phyloP scores from a whole-genome alignment of 2,329 filamentous ascomycete species.

The Fusarium protoensiforme region DNA sequence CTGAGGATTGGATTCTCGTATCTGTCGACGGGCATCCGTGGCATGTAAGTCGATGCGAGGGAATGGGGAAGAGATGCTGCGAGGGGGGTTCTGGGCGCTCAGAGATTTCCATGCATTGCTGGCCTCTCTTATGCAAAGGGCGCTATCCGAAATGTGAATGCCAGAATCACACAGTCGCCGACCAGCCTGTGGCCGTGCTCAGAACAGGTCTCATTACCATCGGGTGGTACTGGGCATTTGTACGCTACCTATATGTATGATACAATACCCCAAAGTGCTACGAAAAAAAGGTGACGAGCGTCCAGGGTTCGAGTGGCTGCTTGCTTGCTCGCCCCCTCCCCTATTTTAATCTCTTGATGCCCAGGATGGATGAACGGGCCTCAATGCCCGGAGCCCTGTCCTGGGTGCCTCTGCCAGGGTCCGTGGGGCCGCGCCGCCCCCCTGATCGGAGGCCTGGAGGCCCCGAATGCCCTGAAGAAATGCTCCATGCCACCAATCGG shows the following conservation, averaged over 20 bases:
- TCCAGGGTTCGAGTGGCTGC: conserved; percentile 17
- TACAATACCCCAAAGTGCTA: conserved; percentile 4
- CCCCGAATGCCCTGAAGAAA: conserved; percentile 12
- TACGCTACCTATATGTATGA: conserved; percentile 6
- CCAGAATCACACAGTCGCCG: neutral
- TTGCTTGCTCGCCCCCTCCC: conserved; percentile 3
- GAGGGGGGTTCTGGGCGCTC: conserved; percentile 1
- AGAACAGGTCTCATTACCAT: conserved; percentile 1
- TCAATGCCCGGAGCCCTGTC: neutral
- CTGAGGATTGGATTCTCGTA: conserved; percentile 17
- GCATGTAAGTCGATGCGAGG: neutral
- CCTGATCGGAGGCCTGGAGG: conserved; percentile 17
- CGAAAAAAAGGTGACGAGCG: conserved; percentile 17
- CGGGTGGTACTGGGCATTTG: neutral
- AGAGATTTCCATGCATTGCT: conserved; percentile 26
- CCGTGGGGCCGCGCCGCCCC: conserved; percentile 3
- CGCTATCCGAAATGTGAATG: neutral
- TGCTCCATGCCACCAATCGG: conserved; percentile 40
- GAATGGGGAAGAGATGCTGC: neutral
- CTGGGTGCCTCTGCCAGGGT: neutral
- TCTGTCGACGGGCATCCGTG: neutral
- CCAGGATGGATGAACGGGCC: conserved; percentile 17
- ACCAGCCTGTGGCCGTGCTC: neutral
- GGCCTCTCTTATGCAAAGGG: conserved; percentile 13
- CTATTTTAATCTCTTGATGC: conserved; percentile 30